Conservation (phyloP, 352 stramenopile genomes). For the Peronosclerospora sorghi region DNA sequence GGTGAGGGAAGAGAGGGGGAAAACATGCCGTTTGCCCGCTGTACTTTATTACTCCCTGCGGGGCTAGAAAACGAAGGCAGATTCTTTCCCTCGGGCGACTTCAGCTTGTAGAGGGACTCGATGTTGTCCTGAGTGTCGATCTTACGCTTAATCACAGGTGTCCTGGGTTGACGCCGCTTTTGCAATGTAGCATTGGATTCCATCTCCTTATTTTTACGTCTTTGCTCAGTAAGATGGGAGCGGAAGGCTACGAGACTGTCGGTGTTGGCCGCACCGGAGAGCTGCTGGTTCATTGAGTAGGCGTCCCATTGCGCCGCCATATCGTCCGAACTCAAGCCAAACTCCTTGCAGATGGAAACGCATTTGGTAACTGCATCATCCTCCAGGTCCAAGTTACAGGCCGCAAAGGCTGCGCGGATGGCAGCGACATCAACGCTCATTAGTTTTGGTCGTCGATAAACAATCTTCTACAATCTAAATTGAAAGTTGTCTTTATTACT, state of each 20-base stretch:
- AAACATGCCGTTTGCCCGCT: conserved; percentile 59
- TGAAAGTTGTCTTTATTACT: no score
- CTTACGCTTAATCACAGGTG: conserved; percentile 64
- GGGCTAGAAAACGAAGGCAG: conserved; percentile 51
- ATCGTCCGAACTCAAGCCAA: conserved; percentile 63
- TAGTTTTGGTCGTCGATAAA: no score
- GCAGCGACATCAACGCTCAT: conserved; percentile 49
- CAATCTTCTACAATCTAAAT: no score
- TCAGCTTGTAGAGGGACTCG: conserved; percentile 59
- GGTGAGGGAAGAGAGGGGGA: conserved; percentile 67
- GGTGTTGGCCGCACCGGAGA: conserved; percentile 37
- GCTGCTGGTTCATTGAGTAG: conserved; percentile 80
- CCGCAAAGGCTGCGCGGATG: conserved; percentile 60
- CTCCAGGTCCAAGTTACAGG: conserved; percentile 64
- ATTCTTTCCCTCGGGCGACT: conserved; percentile 64
- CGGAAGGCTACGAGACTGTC: conserved; percentile 61
- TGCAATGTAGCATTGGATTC: conserved; percentile 8
- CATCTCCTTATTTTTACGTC: conserved; percentile 25
- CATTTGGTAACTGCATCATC: conserved; percentile 56
- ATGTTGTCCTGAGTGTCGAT: conserved; percentile 43
- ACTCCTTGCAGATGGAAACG: conserved; percentile 63
- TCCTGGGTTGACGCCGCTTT: conserved; percentile 46
- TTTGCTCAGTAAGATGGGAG: conserved; percentile 54
- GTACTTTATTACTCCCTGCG: conserved; percentile 42
- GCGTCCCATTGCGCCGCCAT: conserved; percentile 75